Base-by-base conservation (phyloP, 2,329 filamentous ascomycete species). In the Colletotrichum destructivum region DNA sequence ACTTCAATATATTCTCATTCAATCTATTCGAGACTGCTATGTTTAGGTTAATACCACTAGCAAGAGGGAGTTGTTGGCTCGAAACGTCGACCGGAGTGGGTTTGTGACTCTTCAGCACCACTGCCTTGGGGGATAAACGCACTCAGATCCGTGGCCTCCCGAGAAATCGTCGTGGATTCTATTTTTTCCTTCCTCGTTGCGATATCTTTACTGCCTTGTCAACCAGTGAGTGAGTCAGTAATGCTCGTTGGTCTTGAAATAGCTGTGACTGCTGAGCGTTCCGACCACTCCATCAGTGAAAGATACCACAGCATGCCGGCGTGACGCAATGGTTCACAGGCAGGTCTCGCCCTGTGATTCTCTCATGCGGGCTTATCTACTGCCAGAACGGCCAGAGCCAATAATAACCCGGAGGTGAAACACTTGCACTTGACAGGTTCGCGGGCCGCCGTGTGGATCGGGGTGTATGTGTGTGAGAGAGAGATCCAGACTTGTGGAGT, bases 201-300 rank as follows among this genome's bases (percentile, higher is more conserved):
- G 44, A 3, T 21, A 31, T 7, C 23, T 15, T 4, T 26, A 31
- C 9, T 16, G 47, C 35, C 18, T 44, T 21, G 16, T 4, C n/a
- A 31, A 31, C 9, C 7, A 7, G 11, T 8, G 31, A 51, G 47
- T 23, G n/a, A 16, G 44, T 9, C 3, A 35, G 23, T 31, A 16
- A 26, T 47, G n/a, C 21, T 38, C 21, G 35, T 38, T 44, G n/a
- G 7, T 61, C 67, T 67, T 8, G 49, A 67, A 67, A 67, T 70
- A 70, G 63, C 56, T 62, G 68, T 49, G 63, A 70, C 68, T 7
- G n/a, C 44, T 18, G 18, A n/a, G 59, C 1, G 63, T 67, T 40
- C 26, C 49, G 61, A 66, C 40, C 2, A 44, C 23, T 31, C 31
- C 31, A 31, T 15, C 35, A n/a, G 21, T 4, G 18, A 21, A 15